Percentiles rank a stretch among this genome's conserved stretches.
These are phyloP conservation scores for Agapanthus africanus DNA, from an alignment of 106 monocot genomes.

Conservation along the genomic window DNA sequence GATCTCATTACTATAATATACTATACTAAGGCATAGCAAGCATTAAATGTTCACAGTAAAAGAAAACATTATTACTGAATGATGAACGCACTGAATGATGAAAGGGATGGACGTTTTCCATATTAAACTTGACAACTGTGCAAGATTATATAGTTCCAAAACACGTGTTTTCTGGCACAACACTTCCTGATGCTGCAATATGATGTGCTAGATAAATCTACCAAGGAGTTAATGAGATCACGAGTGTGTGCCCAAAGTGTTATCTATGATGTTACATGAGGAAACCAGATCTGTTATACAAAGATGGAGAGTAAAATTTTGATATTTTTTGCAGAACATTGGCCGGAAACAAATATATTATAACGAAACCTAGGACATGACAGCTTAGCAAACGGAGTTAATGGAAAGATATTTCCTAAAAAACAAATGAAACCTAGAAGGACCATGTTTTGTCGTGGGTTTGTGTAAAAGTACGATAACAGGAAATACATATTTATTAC, in stretches of 20 bases:
- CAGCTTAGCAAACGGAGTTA: background rate
- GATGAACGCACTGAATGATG: too few species aligned
- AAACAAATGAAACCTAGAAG: background rate
- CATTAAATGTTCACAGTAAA: too few species aligned
- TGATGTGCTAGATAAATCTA: background rate
- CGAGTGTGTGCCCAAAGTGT: background rate
- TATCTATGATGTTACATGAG: background rate
- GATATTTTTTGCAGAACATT: background rate
- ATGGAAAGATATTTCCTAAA: background rate
- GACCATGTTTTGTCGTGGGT: background rate
- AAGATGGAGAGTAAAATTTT: background rate
- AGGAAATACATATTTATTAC: too few species aligned
- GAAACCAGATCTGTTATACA: background rate
- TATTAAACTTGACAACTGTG: slow-evolving; percentile 1
- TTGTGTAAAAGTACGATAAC: background rate
- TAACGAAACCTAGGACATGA: background rate
- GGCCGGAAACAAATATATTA: background rate
- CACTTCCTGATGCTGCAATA: background rate
- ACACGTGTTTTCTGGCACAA: background rate
- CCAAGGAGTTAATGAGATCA: background rate
- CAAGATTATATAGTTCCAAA: background rate
- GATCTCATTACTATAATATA: too few species aligned
- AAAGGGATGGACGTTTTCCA: background rate
- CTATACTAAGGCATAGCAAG: too few species aligned
- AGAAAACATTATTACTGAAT: too few species aligned